A percentile compares a stretch with the other conserved stretches of the same genome.
phyloP scores from a whole-genome alignment of 345 rosid genomes.

The Durio zibethinus region DNA sequence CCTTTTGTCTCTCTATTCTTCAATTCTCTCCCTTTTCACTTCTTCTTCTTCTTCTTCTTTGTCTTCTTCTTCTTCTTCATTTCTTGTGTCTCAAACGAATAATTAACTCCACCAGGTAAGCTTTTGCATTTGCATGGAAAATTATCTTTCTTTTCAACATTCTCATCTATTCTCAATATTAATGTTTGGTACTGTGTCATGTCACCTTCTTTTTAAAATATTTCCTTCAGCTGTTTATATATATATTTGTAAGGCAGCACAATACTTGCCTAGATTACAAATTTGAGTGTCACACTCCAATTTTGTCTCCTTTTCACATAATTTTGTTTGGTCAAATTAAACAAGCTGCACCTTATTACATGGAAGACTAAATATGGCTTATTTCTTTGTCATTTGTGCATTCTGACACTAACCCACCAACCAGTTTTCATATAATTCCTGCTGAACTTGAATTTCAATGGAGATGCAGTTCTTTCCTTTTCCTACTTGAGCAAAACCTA shows the following conservation, averaged over 20 bases:
- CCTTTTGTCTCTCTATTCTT: constrained; percentile 6
- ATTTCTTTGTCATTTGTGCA: background rate
- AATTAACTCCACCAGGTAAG: constrained; percentile 20
- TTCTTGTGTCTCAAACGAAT: constrained; percentile 19
- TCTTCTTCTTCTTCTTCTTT: background rate
- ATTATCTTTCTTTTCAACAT: background rate
- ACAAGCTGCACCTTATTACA: constrained; percentile 6
- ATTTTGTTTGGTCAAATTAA: constrained; percentile 32
- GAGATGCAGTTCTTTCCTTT: background rate
- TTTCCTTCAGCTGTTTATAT: too few relatives aligned
- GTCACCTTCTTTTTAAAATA: background rate
- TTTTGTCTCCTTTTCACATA: constrained; percentile 7
- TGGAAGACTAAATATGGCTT: constrained; percentile 18
- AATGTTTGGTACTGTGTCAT: background rate
- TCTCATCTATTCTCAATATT: background rate
- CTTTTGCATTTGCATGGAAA: constrained; percentile 14
- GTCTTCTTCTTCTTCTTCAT: constrained; percentile 20
- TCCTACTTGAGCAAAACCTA: background rate
- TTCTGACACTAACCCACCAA: constrained; percentile 14
- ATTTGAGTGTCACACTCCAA: background rate
- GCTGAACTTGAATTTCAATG: background rate
- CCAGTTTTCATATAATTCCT: background rate
- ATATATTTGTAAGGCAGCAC: background rate
- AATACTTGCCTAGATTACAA: background rate
- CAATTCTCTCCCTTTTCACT: background rate